Evolutionary conservation across 179 eudicot genomes (phyloP).

Genomic region (Nepenthes alata): DNA sequence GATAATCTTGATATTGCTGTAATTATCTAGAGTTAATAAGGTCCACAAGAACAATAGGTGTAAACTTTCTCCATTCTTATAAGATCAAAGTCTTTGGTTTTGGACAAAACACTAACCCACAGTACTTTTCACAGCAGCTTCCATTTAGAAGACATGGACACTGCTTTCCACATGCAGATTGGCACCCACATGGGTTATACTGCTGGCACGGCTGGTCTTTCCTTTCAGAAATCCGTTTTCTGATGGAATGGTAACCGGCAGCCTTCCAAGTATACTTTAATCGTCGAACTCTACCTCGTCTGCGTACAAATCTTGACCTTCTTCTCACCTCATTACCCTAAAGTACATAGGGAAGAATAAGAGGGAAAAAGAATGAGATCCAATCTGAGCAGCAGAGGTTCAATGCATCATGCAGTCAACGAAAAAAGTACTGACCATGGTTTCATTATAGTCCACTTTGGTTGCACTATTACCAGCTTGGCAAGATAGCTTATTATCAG

Average conservation of each 20-base stretch:
- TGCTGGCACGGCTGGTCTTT: conserved; percentile 93
- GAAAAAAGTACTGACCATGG: conserved; percentile 30
- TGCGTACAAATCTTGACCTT: conserved; percentile 81
- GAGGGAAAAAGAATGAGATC: neutral
- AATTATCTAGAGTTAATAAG: neutral
- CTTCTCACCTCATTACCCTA: conserved; percentile 66
- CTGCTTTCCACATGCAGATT: conserved; percentile 80
- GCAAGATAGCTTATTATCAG: conserved; percentile 40
- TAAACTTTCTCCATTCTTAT: too few relatives aligned
- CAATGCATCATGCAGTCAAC: neutral
- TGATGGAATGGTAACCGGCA: conserved; percentile 73
- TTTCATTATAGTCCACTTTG: conserved; percentile 42
- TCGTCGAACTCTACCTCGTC: conserved; percentile 95
- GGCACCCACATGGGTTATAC: conserved; percentile 89
- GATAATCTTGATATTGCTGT: neutral
- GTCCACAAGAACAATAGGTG: neutral
- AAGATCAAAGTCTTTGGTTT: neutral
- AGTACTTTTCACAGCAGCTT: conserved; percentile 93
- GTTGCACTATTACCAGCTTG: conserved; percentile 46
- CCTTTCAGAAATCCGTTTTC: conserved; percentile 79
- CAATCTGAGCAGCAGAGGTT: neutral
- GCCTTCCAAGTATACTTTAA: conserved; percentile 89
- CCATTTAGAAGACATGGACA: conserved; percentile 85
- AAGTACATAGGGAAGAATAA: conserved; percentile 8
- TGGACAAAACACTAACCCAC: conserved; percentile 54